A percentile compares a stretch with the other conserved stretches of the same genome.
These are phyloP conservation scores for Exophiala lecanii-corni DNA, from an alignment of 2,329 filamentous ascomycete genomes.

Conservation along the genomic window DNA sequence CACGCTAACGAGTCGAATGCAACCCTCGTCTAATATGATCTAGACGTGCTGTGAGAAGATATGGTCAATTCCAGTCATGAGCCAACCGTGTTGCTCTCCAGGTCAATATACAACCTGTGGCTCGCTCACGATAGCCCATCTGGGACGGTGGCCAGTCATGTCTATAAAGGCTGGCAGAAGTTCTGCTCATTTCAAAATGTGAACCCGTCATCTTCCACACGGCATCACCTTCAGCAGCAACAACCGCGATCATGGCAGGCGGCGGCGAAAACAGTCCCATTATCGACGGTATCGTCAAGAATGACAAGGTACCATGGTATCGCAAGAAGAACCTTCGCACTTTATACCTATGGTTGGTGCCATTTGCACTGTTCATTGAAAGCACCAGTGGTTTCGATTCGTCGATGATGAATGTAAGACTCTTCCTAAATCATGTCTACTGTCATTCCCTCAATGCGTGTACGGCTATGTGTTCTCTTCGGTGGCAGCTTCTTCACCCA, in stretches of 20 bases:
- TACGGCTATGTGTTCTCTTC: neutral
- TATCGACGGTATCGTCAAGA: conserved; percentile 9
- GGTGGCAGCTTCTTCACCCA: neutral
- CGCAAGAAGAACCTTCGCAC: conserved; percentile 54
- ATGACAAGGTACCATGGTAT: conserved; percentile 47
- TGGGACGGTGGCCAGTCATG: neutral
- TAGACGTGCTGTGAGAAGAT: neutral
- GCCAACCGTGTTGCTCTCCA: neutral
- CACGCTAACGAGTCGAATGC: conserved; percentile 5
- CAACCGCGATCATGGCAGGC: conserved; percentile 2
- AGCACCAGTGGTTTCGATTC: conserved; percentile 57
- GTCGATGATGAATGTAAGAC: conserved; percentile 44
- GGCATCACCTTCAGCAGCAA: neutral
- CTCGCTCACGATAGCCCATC: neutral
- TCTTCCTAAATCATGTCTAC: conserved; percentile 30
- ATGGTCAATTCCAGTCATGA: conserved; percentile 2
- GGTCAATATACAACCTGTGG: conserved; percentile 1
- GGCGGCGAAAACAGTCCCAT: conserved; percentile 5
- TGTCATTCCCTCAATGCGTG: conserved; percentile 27
- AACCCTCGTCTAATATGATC: conserved; percentile 3
- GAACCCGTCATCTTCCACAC: conserved; percentile 2
- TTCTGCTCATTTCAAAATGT: neutral
- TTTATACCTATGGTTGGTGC: conserved; percentile 55
- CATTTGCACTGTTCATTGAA: conserved; percentile 58
- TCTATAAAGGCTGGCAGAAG: conserved; percentile 5